Evolutionary conservation across 1,284 basidiomycete species (phyloP), one percentile per base, ranked within the genome.

Genomic region (Macrocystidia cucumis): DNA sequence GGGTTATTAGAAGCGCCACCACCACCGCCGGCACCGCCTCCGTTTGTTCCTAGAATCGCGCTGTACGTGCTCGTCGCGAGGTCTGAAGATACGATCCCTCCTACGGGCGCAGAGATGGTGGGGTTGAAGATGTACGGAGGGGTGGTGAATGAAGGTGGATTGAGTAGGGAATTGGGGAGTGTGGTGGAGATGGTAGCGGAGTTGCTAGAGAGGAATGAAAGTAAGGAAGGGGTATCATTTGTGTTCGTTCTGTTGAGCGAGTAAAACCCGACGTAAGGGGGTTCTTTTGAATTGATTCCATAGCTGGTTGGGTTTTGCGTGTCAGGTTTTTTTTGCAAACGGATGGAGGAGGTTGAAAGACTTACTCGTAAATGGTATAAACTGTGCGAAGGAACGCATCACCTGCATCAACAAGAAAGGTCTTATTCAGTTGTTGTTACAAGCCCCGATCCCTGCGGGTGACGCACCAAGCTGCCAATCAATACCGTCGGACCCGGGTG

Each of bases 381-480:
- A 90, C 83, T 2, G 84, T 83, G 31, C 79, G 70, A 39, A 93
- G 53, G 56, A 92, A 92, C 0, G 85, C 70, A 2, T 74, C 64
- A n/a, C 88, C 88, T 67, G 44, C 5, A 24, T 16, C 34, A 23
- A 24, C 20, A 27, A 19, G 35, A 35, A n/a, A 13, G 13, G 32
- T 29, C n/a, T n/a, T n/a, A n/a, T n/a, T n/a, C n/a, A n/a, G n/a
- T n/a, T n/a, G n/a, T 31, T 34, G n/a, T 35, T 19, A n/a, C 20
- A 6, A 32, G 17, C 4, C 21, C 7, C 30, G 26, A 33, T 27
- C 8, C 20, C 16, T 21, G n/a, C 13, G 26, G 13, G n/a, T 16
- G 32, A 35, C 48, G 13, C 49, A 74, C 80, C 80, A 38, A 92
- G 63, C 54, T 90, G 83, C 90, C 90, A 93, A 53, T 90, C 88